phyloP scores from a whole-genome alignment of 306 rosid species.

The Ammopiptanthus mongolicus region DNA sequence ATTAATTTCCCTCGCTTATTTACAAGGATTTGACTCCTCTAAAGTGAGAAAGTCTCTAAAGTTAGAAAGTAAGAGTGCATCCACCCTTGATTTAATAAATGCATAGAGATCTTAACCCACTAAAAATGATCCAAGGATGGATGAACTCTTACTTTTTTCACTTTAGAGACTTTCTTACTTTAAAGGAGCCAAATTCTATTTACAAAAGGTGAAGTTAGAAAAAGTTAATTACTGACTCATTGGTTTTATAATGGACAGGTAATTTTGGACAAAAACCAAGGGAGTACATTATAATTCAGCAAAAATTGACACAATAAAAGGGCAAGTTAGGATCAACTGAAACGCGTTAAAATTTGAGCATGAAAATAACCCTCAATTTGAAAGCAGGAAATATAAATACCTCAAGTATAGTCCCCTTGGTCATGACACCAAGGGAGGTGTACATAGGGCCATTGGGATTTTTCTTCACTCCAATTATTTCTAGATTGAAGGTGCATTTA shows the following conservation, averaged over 20 bases:
- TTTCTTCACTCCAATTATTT: constrained; percentile 88
- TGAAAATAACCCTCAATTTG: neutral
- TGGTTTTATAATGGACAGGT: neutral
- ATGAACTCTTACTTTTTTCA: too few species aligned
- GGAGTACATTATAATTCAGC: neutral
- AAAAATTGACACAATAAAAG: neutral
- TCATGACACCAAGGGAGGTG: constrained; percentile 85
- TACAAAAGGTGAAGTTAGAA: too few species aligned
- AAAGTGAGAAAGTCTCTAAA: too few species aligned
- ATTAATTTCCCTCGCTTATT: too few species aligned
- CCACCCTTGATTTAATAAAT: too few species aligned
- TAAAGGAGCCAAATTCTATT: too few species aligned
- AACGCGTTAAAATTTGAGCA: neutral
- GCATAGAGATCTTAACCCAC: too few species aligned
- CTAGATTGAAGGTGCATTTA: constrained; percentile 86
- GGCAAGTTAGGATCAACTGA: neutral
- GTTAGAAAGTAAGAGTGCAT: too few species aligned
- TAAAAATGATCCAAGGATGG: too few species aligned
- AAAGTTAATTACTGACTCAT: neutral
- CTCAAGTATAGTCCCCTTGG: constrained; percentile 93
- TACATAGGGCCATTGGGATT: constrained; percentile 92
- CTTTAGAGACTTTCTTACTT: too few species aligned
- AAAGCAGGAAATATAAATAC: constrained; percentile 26
- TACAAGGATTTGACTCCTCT: too few species aligned
- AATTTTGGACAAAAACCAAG: neutral